phyloP scores from a whole-genome alignment of 805 yeast species.

The Candida tibetensis region DNA sequence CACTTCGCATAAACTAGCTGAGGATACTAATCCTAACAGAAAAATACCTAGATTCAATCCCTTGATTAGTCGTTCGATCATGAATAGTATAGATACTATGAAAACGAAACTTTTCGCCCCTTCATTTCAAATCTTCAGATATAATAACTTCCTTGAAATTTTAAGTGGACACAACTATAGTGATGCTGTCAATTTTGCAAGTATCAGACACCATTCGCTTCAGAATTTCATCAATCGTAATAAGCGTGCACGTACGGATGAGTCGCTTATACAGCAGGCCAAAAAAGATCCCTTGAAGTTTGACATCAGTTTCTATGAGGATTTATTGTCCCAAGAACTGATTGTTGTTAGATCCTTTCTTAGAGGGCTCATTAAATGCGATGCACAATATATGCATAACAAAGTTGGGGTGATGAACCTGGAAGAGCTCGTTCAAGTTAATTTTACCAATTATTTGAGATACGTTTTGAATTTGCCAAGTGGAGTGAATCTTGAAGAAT shows the following conservation, averaged over 20 bases:
- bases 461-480: slow-evolving; percentile 32
- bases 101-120: slow-evolving; percentile 24
- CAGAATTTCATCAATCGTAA: slow-evolving; percentile 26
- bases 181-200: slow-evolving; percentile 40
- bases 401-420: slow-evolving; percentile 12
- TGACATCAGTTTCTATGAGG: slow-evolving; percentile 28
- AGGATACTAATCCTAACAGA: not conserved
- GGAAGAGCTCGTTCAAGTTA: slow-evolving; percentile 40
- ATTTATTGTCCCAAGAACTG: slow-evolving; percentile 29
- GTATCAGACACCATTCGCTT: slow-evolving; percentile 29
- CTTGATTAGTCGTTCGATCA: slow-evolving; percentile 18
- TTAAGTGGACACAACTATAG: slow-evolving; percentile 28
- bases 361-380: slow-evolving; percentile 21
- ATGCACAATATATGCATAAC: slow-evolving; percentile 3
- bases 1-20: not conserved
- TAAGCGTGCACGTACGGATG: slow-evolving; percentile 2
- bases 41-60: slow-evolving; percentile 19
- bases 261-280: not conserved
- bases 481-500: slow-evolving; percentile 11
- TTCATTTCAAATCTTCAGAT: slow-evolving; percentile 28
- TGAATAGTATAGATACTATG: slow-evolving; percentile 26
- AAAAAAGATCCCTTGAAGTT: slow-evolving; percentile 6
- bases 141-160: slow-evolving; percentile 29
- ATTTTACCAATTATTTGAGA: slow-evolving; percentile 36
- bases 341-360: slow-evolving; percentile 26